Evolutionary conservation across 768 basidiomycete genomes (phyloP), one percentile per base, ranked within the genome.

Genomic region (Jaapia argillacea): DNA sequence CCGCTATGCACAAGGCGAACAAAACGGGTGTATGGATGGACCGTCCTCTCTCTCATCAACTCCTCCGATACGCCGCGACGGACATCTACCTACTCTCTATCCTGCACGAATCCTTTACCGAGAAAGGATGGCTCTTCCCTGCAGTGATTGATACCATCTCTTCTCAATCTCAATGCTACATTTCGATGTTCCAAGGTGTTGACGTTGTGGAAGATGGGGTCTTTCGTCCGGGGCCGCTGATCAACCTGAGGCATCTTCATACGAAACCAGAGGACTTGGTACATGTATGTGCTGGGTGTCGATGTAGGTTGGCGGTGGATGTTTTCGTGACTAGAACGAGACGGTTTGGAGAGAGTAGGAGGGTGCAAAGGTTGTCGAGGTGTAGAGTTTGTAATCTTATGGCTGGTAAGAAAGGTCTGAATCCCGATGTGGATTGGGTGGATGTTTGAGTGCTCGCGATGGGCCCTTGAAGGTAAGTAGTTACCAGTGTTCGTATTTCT

Each of bases 51-150:
- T n/a, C 54, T 4, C 31, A 56, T 1, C 53, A 57, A 12, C 58
- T 70, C 24, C 56, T 69, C 21, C 53, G 56, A 14, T 71, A 71
- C 26, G 68, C 70, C 2, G 66, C 68, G 4, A 61, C 63, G 46
- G 70, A 71, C 51, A 62, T 70, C 38, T 56, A 58, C 24, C 56
- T 68, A 45, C 63, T 71, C 42, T 56, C 52, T 7, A 46, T 53
- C 2, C 57, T 70, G 20, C 64, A 65, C 50, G 51, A 56, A 4
- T 50, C 61, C 38, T 70, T 71, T 45, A 20, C 33, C 24, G 25
- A 21, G 10, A 42, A 41, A 20, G 46, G 45, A 5, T 57, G 52
- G 47, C 44, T 58, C 21, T 41, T 43, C 28, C 28, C 10, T 16
- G 16, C 10, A 16, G 16, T 10, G 10, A 33, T 16, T 10, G 10